Base-by-base conservation (phyloP, 2,329 filamentous ascomycete genomes). In the Colletotrichum karsti region DNA sequence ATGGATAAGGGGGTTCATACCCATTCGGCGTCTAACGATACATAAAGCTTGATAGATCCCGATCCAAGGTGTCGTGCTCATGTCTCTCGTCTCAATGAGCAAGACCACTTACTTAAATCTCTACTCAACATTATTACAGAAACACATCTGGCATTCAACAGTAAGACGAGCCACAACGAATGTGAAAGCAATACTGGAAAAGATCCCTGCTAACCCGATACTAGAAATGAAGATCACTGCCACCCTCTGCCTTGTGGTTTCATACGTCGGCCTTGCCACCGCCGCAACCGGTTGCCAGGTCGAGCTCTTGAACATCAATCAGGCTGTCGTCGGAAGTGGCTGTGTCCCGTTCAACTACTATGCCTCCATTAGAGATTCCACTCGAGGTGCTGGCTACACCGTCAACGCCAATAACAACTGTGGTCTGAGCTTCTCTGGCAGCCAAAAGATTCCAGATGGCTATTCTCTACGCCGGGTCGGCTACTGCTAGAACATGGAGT, bases 391-490 rank as follows among this genome's bases (percentile, higher is more conserved):
- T 9, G 15, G 55, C 18, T 65, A 53, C 55, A 39, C 15, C n/a
- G 15, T 65, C 9, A 33, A 44, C 1, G 46, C 37, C 28, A 65
- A 33, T 18, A 35, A 37, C 12, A 12, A 37, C 20, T 60, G 54
- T 22, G 62, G 62, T 5, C 4, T 59, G 4, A 39, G 26, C 13
- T 22, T 64, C 12, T 20, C 30, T 5, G 13, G 24, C 5, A 22
- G 28, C 12, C 35, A 42, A 10, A 6, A 3, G 3, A 20, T 53
- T 12, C 35, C 55, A 18, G 37, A 44, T n/a, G 42, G 41, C 9
- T 64, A 58, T 33, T 44, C 53, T 44, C 7, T 64, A 13, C 61
- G 61, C 42, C 51, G 12, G 20, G 30, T 20, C 5, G 60, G 60
- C 20, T 63, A 15, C 18, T 63, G 60, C 28, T 56, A 4, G 9